Conservation (phyloP, 495 filamentous ascomycete species). For the Friedmanniomyces endolithicus region DNA sequence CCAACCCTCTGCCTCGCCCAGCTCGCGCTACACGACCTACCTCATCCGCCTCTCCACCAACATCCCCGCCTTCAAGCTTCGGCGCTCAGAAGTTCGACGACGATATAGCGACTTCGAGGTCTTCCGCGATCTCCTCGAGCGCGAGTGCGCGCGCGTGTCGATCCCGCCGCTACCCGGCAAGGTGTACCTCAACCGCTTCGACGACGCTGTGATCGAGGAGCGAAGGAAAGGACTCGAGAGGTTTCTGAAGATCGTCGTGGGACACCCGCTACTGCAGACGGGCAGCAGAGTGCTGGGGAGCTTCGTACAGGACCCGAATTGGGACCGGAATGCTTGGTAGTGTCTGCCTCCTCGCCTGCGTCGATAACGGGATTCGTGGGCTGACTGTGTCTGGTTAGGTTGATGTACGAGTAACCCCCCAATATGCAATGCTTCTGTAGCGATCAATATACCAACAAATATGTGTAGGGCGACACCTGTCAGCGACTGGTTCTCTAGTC, state of each 20-base stretch:
- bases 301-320: slow-evolving; percentile 60
- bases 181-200: slow-evolving; percentile 96
- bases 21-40: slow-evolving; percentile 71
- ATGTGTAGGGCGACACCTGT: neutral
- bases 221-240: slow-evolving; percentile 81
- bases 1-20: slow-evolving; percentile 18
- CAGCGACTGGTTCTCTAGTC: neutral
- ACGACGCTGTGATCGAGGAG: slow-evolving; percentile 96
- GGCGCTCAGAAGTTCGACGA: slow-evolving; percentile 70
- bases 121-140: slow-evolving; percentile 95
- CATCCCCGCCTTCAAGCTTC: slow-evolving; percentile 95
- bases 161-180: slow-evolving; percentile 94
- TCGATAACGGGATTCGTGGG: neutral
- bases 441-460: neutral
- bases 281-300: slow-evolving; percentile 90
- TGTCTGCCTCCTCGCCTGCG: neutral
- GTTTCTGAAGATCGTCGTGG: slow-evolving; percentile 94
- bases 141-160: slow-evolving; percentile 83
- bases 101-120: slow-evolving; percentile 97
- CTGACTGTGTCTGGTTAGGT: neutral
- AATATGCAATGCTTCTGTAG: neutral
- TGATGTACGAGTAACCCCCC: slow-evolving; percentile 3
- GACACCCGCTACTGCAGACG: slow-evolving; percentile 91
- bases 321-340: slow-evolving; percentile 27
- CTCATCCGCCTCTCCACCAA: slow-evolving; percentile 95